Evolutionary conservation across 2,329 filamentous ascomycete genomes (phyloP), one percentile per base, ranked within the genome.

Genomic region (Penicillium sp.): DNA sequence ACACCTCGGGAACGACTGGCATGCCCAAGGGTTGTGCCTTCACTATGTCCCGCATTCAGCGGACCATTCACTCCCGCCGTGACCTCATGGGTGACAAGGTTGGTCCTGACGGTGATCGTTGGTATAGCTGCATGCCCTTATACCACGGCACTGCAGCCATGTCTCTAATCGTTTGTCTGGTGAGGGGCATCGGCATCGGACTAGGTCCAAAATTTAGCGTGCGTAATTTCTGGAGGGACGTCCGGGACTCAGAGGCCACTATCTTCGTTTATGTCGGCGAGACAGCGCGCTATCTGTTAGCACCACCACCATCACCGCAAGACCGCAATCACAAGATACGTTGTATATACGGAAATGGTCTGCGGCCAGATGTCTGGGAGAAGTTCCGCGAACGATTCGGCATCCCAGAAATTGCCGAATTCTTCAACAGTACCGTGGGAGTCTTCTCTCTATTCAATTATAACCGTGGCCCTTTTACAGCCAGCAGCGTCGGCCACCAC

Each of bases 211-310:
- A 61, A 11, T 90, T 90, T 69, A 84, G 80, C 45, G 80, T 77
- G 1, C 76, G 78, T 0, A 73, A 73, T 13, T 89, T 90, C 70
- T 89, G 86, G 85, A 64, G 68, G 20, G 86, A 90, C 47, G 72
- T 88, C 14, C 77, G 81, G 31, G 82, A 82, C 42, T 82, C 80
- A 0, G 66, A 75, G 10, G 79, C 85, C 1, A 88, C 84, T 0
- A 77, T 79, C 55, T 86, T 89, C 51, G 79, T 85, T 13, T 90
- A 90, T 56, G 86, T 90, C 2, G 86, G 86, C 53, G 86, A 90
- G 60, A 87, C 83, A 0, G 78, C 85, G 5, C 77, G 86, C 0
- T 90, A 89, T 51, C 73, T 90, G 1, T 74, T 89, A 9, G 80
- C 84, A 1, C 77, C 78, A 2, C 83, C 84, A 2, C 67, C 70